phyloP scores from a whole-genome alignment of 2,329 filamentous ascomycete genomes.

The Beauveria rudraprayagi region DNA sequence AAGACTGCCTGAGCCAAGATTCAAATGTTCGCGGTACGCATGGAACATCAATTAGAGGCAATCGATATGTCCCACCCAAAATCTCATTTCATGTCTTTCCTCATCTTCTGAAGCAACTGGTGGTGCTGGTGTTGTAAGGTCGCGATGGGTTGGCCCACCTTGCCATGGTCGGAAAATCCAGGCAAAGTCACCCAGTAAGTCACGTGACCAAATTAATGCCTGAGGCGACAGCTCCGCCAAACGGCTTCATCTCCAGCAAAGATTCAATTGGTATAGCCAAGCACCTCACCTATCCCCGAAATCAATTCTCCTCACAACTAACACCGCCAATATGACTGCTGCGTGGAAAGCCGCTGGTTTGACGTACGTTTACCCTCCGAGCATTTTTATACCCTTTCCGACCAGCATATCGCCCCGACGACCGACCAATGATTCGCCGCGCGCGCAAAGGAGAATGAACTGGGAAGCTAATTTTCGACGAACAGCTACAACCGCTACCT shows the following conservation, averaged over 20 bases:
- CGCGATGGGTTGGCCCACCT: neutral
- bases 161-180: neutral
- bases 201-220: conserved; percentile 20
- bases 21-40: too few species aligned
- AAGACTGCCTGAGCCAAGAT: neutral
- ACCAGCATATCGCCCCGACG: neutral
- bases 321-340: conserved; percentile 74
- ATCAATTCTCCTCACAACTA: conserved; percentile 17
- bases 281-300: conserved; percentile 25
- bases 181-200: neutral
- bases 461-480: conserved; percentile 27
- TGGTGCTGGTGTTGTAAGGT: neutral
- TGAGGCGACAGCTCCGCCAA: conserved; percentile 23
- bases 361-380: conserved; percentile 57
- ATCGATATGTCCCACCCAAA: too few species aligned
- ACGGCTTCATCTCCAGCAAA: conserved; percentile 26
- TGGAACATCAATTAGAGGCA: too few species aligned
- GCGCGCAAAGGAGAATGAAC: conserved; percentile 5
- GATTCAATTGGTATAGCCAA: conserved; percentile 22
- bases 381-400: conserved; percentile 8
- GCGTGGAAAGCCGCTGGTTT: conserved; percentile 98
- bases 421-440: conserved; percentile 19
- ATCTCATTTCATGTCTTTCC: neutral
- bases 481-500: conserved; percentile 99
- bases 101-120: neutral